These are phyloP conservation scores for Vitis labrusca DNA, from an alignment of 164 flowering plant species.

Conservation along the genomic window DNA sequence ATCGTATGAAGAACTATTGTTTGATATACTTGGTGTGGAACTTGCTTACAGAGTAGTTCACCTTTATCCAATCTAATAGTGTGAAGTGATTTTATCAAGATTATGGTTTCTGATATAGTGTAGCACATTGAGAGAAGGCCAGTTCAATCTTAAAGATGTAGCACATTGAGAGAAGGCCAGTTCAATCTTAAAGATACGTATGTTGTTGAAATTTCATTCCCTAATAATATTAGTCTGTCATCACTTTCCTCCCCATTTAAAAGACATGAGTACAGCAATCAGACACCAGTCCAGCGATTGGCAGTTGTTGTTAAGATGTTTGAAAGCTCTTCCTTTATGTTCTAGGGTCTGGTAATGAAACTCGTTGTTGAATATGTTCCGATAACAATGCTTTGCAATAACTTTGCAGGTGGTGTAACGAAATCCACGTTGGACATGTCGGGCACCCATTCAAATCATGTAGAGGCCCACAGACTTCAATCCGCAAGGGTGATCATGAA, in stretches of 20 bases:
- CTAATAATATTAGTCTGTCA: not conserved
- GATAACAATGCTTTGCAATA: not conserved
- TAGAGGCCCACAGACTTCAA: conserved; percentile 54
- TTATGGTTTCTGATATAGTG: not conserved
- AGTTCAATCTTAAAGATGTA: not conserved
- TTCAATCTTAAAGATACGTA: not conserved
- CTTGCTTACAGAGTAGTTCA: not conserved
- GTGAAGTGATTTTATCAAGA: not conserved
- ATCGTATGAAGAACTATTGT: not conserved
- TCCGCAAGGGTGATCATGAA: conserved; percentile 70
- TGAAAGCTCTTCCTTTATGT: not conserved
- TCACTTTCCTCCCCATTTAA: not conserved
- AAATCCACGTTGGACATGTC: conserved; percentile 83
- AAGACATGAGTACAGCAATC: not conserved
- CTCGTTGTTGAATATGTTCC: too few species aligned
- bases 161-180: too few species aligned
- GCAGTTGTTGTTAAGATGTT: not conserved
- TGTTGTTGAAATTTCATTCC: not conserved
- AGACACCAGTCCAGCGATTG: not conserved
- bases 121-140: not conserved
- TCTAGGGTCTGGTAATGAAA: not conserved
- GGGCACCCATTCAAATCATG: conserved; percentile 96
- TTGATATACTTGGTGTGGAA: not conserved
- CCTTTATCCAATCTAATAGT: not conserved
- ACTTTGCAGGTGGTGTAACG: conserved; percentile 73